Evolutionary conservation across 495 filamentous ascomycete species (phyloP).

Genomic region (Pseudotulostoma volvatum): DNA sequence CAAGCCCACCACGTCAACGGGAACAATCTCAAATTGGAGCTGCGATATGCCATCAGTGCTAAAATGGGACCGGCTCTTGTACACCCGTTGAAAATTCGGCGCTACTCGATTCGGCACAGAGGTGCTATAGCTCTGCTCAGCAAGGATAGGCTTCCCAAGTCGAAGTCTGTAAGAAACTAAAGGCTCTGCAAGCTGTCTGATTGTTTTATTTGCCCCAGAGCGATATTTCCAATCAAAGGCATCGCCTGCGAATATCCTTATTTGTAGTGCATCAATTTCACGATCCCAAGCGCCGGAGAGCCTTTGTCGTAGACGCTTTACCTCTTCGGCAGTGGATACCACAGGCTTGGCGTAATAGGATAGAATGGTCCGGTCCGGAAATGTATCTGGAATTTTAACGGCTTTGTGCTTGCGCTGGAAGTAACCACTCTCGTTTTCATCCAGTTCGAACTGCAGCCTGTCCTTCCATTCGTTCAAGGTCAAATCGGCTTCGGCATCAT

Average conservation of each 20-base stretch:
- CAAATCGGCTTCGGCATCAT: slow-evolving; percentile 28
- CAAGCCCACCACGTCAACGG: slow-evolving; percentile 57
- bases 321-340: slow-evolving; percentile 45
- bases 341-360: slow-evolving; percentile 75
- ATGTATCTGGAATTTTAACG: slow-evolving; percentile 60
- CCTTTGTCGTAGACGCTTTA: slow-evolving; percentile 36
- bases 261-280: slow-evolving; percentile 45
- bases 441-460: slow-evolving; percentile 54
- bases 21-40: slow-evolving; percentile 59
- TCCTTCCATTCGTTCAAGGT: slow-evolving; percentile 55
- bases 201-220: slow-evolving; percentile 69
- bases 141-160: slow-evolving; percentile 11
- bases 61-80: slow-evolving; percentile 48
- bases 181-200: slow-evolving; percentile 63
- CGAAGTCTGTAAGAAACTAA: slow-evolving; percentile 50
- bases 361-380: slow-evolving; percentile 64
- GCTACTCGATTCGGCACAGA: slow-evolving; percentile 12
- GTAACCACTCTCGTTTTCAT: slow-evolving; percentile 67
- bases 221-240: slow-evolving; percentile 74
- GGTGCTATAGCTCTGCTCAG: slow-evolving; percentile 1
- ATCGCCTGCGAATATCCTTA: slow-evolving; percentile 57
- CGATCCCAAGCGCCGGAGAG: slow-evolving; percentile 42
- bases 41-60: slow-evolving; percentile 62
- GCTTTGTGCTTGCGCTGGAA: slow-evolving; percentile 61
- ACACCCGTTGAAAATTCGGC: slow-evolving; percentile 38